Evolutionary conservation across 2,329 filamentous ascomycete genomes (phyloP).

Genomic region (Penicillium sp.): DNA sequence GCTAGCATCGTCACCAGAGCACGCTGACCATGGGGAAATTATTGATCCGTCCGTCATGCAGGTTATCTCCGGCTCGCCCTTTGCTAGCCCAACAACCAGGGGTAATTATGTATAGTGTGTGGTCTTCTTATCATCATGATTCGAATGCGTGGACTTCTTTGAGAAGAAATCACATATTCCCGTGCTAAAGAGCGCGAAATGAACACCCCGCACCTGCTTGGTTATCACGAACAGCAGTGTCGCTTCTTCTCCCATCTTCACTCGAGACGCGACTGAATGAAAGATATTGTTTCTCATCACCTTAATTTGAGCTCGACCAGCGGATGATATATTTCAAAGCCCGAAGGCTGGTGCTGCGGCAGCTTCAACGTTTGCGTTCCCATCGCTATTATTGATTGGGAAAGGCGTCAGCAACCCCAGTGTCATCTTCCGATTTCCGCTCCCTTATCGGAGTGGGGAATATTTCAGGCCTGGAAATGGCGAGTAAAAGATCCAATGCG

Average conservation of each 20-base stretch:
- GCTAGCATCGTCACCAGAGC: too few relatives aligned
- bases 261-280: constrained; percentile 23
- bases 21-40: too few relatives aligned
- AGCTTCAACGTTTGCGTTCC: constrained; percentile 3
- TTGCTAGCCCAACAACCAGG: too few relatives aligned
- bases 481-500: constrained; percentile 49
- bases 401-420: background rate
- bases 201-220: constrained; percentile 28
- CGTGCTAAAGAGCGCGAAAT: constrained; percentile 22
- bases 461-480: constrained; percentile 41
- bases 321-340: too few relatives aligned
- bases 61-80: too few relatives aligned
- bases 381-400: background rate
- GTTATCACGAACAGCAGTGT: constrained; percentile 20
- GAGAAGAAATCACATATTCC: constrained; percentile 26
- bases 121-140: too few relatives aligned
- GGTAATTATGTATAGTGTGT: too few relatives aligned
- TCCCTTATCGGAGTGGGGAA: constrained; percentile 39
- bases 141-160: too few relatives aligned
- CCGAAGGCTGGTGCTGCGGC: background rate
- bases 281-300: constrained; percentile 33
- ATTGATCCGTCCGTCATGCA: too few relatives aligned
- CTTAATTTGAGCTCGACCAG: constrained; percentile 27
- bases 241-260: constrained; percentile 27
- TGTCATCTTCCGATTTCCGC: background rate